A percentile compares a stretch with the other conserved stretches of the same genome.
phyloP scores from a whole-genome alignment of 768 basidiomycete genomes.

The Holtermannia corniformis region DNA sequence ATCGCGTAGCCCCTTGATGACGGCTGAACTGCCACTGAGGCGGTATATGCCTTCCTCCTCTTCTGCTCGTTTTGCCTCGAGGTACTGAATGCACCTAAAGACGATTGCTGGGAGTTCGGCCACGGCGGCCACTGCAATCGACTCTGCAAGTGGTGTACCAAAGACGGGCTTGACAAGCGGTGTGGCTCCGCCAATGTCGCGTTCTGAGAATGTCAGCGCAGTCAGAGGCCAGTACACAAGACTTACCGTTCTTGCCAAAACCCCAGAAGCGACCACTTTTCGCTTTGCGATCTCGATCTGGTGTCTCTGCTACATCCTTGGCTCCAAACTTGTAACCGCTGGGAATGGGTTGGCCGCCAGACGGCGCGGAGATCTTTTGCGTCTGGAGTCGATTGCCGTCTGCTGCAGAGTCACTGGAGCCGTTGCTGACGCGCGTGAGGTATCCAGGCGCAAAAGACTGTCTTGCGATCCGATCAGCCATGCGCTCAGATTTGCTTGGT shows the following conservation, averaged over 20 bases:
- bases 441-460: conserved; percentile 24
- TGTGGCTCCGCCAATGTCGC: background rate
- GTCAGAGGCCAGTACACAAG: background rate
- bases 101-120: conserved; percentile 87
- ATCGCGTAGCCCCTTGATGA: conserved; percentile 87
- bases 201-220: too few species aligned
- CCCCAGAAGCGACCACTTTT: conserved; percentile 91
- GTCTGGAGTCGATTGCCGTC: conserved; percentile 1
- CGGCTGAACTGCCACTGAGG: conserved; percentile 84
- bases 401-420: background rate
- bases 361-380: conserved; percentile 74
- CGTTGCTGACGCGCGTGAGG: conserved; percentile 21
- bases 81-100: conserved; percentile 88
- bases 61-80: conserved; percentile 87
- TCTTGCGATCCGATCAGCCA: background rate
- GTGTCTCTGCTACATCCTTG: conserved; percentile 46
- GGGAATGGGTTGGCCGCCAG: conserved; percentile 75
- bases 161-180: conserved; percentile 59
- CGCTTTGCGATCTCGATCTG: conserved; percentile 77
- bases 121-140: conserved; percentile 78
- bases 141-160: conserved; percentile 75
- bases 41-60: conserved; percentile 97
- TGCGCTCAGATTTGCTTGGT: conserved; percentile 2
- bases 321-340: conserved; percentile 81
- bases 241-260: conserved; percentile 54